phyloP scores from a whole-genome alignment of 2,329 filamentous ascomycete genomes.

The Aspergillus ibericus region DNA sequence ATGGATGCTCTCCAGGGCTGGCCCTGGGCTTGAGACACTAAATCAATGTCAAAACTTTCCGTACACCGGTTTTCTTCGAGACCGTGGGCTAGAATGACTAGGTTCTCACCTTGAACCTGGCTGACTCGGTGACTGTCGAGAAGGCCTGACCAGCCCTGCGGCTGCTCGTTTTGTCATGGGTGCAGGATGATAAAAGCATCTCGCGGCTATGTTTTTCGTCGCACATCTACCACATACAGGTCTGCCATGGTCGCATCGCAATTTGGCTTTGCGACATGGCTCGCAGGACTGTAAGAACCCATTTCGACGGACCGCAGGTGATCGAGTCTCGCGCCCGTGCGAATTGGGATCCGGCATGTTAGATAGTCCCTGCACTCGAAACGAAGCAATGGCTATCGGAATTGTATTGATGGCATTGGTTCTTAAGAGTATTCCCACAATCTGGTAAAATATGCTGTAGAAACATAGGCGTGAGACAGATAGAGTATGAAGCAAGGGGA shows the following conservation, averaged over 20 bases:
- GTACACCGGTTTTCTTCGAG: neutral
- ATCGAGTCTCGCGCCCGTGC: neutral
- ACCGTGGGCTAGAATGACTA: neutral
- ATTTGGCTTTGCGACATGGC: constrained; percentile 40
- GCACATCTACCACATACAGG: constrained; percentile 36
- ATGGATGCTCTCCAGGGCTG: constrained; percentile 14
- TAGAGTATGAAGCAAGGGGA: too few species aligned
- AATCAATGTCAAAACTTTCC: neutral
- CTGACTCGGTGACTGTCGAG: constrained; percentile 18
- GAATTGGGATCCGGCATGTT: neutral
- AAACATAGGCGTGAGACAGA: too few species aligned
- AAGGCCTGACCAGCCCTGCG: constrained; percentile 12
- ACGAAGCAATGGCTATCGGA: too few species aligned
- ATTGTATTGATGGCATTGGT: too few species aligned
- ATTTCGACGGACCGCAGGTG: constrained; percentile 36
- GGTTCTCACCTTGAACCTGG: constrained; percentile 25
- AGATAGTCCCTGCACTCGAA: neutral
- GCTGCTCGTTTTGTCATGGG: constrained; percentile 37
- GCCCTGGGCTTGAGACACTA: constrained; percentile 28
- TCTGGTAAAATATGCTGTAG: neutral
- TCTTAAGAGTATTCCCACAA: neutral
- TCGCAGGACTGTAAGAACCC: constrained; percentile 40
- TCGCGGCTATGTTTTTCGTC: constrained; percentile 29
- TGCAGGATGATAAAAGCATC: constrained; percentile 41
- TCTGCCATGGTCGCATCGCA: constrained; percentile 37